Conservation (phyloP, 2,329 filamentous ascomycete species). For the Phialocephala sp. region DNA sequence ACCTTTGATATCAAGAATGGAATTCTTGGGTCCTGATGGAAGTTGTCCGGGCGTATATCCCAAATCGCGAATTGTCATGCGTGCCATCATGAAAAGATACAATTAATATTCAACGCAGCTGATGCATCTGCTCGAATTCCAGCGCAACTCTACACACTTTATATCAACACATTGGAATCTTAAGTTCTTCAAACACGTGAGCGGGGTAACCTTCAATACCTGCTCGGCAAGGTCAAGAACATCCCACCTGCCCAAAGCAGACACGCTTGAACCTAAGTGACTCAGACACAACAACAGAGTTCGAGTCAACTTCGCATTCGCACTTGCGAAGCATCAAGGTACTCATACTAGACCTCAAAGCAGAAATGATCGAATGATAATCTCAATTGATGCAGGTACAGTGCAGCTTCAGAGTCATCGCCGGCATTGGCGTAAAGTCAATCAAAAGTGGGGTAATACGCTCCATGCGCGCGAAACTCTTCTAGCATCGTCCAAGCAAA, state of each 20-base stretch:
- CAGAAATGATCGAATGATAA: not conserved
- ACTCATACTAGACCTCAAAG: not conserved
- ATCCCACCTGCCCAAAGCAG: constrained; percentile 11
- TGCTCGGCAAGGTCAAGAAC: not conserved
- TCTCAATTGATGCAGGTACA: constrained; percentile 2
- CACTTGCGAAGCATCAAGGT: not conserved
- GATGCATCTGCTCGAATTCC: not conserved
- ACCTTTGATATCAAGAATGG: constrained; percentile 41
- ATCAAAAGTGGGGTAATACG: not conserved
- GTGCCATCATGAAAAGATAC: constrained; percentile 15
- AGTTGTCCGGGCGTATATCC: constrained; percentile 40
- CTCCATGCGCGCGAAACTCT: no score
- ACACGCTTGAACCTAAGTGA: not conserved
- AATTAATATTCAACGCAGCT: not conserved
- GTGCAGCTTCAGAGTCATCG: not conserved
- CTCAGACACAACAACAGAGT: constrained; percentile 1
- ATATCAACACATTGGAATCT: not conserved
- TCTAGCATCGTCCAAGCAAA: no score
- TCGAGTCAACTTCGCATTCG: not conserved
- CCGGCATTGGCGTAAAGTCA: not conserved
- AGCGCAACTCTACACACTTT: not conserved
- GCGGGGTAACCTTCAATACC: not conserved
- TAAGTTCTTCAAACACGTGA: not conserved
- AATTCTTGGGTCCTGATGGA: constrained; percentile 39
- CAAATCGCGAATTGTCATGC: constrained; percentile 38